Base-by-base conservation (phyloP, 2,329 filamentous ascomycete genomes). In the Apiospora malaysiana region DNA sequence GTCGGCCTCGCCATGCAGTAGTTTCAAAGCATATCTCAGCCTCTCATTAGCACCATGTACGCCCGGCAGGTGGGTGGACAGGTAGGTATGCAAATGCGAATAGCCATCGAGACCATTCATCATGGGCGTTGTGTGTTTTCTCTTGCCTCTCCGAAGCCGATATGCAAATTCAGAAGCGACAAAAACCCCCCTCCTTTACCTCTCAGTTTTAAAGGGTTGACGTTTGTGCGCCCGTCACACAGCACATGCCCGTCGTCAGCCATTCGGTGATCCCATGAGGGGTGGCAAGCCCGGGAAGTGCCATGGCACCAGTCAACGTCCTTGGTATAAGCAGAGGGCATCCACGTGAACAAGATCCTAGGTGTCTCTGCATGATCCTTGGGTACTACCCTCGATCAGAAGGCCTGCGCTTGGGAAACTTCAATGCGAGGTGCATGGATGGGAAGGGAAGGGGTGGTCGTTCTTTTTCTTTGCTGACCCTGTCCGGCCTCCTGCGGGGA, bases 191-290 rank as follows among this genome's bases (percentile, higher is more conserved):
- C 2, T 40, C 23, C 10, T 40, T 32, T 18, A 1, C 56, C 32
- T 21, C 21, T 21, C 21, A 18, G 32, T n/a, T 59, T 63, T 59
- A 63, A 40, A 63, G 56, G 45, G 67, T 40, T 49, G 67, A 68
- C 27, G 67, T 68, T 51, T 68, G 67, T 68, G 23, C 67, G 37
- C 40, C 46, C 4, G 46, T 49, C 45, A 42, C 67, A 68, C 67
- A 42, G 67, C 67, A 68, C 27, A 25, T 49, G 37, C 10, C 67
- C 46, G 37, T 56, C 67, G 45, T 43, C 32, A 37, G 67, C 46
- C 67, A 68, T 68, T 68, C 46, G 67, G 67, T 68, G 67, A 67
- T 67, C 40, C 65, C 65, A 67, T 43, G 67, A 68, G 46, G 67
- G 67, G 67, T 49, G 67, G 37, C 66, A 45, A 68, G 43, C 43